Evolutionary conservation across 1,139 yeast species (phyloP).

Genomic region (Scheffersomyces titani): DNA sequence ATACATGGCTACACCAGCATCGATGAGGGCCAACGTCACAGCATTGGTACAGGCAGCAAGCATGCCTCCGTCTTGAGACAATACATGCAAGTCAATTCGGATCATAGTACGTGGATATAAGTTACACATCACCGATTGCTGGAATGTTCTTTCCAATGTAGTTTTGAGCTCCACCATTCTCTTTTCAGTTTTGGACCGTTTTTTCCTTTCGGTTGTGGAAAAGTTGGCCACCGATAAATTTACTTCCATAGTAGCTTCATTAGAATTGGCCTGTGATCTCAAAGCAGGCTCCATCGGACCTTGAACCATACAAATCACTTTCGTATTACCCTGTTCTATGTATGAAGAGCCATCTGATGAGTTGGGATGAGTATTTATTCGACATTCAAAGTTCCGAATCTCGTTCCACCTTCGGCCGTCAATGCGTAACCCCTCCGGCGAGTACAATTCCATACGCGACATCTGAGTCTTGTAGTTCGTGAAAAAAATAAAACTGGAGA

Average conservation of each 20-base stretch:
- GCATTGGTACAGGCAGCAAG: constrained; percentile 82
- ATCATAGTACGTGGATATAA: constrained; percentile 84
- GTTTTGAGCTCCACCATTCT: constrained; percentile 77
- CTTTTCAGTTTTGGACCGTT: constrained; percentile 61
- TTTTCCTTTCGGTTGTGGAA: constrained; percentile 75
- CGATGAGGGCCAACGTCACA: constrained; percentile 85
- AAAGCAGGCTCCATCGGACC: constrained; percentile 87
- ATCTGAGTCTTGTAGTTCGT: background rate
- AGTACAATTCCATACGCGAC: constrained; percentile 75
- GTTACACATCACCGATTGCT: constrained; percentile 72
- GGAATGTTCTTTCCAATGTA: constrained; percentile 76
- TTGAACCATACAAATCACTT: constrained; percentile 78
- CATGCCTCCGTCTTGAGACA: constrained; percentile 90
- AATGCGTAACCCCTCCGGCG: constrained; percentile 89
- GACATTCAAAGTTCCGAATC: constrained; percentile 76
- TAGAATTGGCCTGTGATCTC: constrained; percentile 46
- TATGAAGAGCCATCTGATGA: constrained; percentile 92
- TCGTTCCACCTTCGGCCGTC: constrained; percentile 98
- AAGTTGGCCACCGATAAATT: constrained; percentile 77
- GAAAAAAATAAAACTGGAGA: background rate
- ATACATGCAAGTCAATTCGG: constrained; percentile 68
- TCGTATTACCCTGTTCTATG: constrained; percentile 90
- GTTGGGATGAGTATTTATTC: constrained; percentile 82
- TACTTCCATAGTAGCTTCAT: constrained; percentile 61
- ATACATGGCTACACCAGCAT: constrained; percentile 94